Evolutionary conservation across 1,284 basidiomycete species (phyloP), one percentile per base, ranked within the genome.

Genomic region (Porogramme epimiltina): DNA sequence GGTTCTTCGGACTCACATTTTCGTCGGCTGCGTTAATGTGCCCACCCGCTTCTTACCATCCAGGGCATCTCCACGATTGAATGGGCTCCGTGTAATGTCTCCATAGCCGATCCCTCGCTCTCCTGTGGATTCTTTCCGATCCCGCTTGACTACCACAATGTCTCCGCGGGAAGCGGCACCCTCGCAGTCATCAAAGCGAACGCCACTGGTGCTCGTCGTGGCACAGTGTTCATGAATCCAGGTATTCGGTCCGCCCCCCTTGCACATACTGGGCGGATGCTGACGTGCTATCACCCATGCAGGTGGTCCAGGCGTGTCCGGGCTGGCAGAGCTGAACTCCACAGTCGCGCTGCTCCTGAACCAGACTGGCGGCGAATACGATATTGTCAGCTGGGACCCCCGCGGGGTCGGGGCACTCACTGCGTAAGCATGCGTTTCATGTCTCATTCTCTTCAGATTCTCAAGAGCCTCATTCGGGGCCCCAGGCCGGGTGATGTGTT

Each of bases 101-200:
- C n/a, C n/a, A n/a, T n/a, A n/a, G n/a, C n/a, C n/a, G n/a, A n/a
- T n/a, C n/a, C n/a, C n/a, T n/a, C n/a, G n/a, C n/a, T n/a, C n/a
- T n/a, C n/a, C 13, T 58, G 56, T 43, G 46, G 31, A 3, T 51
- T 43, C 40, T 39, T 54, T 10, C 41, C 45, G 5, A 34, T 58
- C 16, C 56, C 56, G 16, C 36, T 58, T 11, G 56, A 58, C 43
- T 58, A 58, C 23, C 34, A 46, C 28, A 40, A 58, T 23, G 22
- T 46, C 0, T 46, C 46, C 11, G 49, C 20, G 6, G 56, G 56
- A 8, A 54, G 16, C 0, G 56, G 43, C 3, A 42, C 42, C 6
- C 39, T 58, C 15, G 45, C 49, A 10, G 18, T 58, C 16, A 40
- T 51, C 38, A 54, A 54, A 33, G 41, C 42, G 5, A 51, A 51